Evolutionary conservation across 345 rosid species (phyloP), one percentile per base, ranked within the genome.

Genomic region (Lumnitzera littorea): DNA sequence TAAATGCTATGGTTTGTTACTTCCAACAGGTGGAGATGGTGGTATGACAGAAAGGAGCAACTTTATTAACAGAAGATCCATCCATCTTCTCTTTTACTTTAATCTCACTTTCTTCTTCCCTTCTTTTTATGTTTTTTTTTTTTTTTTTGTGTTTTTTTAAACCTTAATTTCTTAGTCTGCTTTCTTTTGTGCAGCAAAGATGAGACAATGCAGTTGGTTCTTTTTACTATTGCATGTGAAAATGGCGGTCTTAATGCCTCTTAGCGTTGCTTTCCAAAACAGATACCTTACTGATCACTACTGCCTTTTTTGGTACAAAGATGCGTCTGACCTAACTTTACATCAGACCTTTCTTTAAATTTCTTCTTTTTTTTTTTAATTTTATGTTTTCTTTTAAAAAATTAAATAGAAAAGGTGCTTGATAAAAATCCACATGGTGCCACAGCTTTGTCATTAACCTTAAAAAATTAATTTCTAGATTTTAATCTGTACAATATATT

Each of bases 11-110:
- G 31, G 9, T 51, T 43, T 57, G 27, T 1, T 50, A 36, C 43
- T 51, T 31, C 46, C 31, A 56, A 57, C 88, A 91, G 96, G 92
- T 86, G 96, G 82, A 84, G 95, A 65, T 85, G 96, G 98, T 85
- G 80, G 84, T 77, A 72, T 56, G 96, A 84, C 74, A 80, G 55
- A 61, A 81, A 76, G 73, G 90, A 83, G 5, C 77, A 72, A 65
- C 95, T 88, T 72, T 88, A 80, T 57, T 87, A 71, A 55, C 43
- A 2, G 29, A 36, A 20, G 46, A 14, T 55, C 59, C 58, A 15
- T 46, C 13, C 20, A 20, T 1, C 36, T 57, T n/a, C 24, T 61
- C 46, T 53, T 62, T 46, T 25, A 20, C 41, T 17, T 55, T 24
- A 17, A 11, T 9, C 24, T 25, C 56, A 0, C 50, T 20, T 17